phyloP scores from a whole-genome alignment of 164 flowering plant species.

The Vitis vinifera region DNA sequence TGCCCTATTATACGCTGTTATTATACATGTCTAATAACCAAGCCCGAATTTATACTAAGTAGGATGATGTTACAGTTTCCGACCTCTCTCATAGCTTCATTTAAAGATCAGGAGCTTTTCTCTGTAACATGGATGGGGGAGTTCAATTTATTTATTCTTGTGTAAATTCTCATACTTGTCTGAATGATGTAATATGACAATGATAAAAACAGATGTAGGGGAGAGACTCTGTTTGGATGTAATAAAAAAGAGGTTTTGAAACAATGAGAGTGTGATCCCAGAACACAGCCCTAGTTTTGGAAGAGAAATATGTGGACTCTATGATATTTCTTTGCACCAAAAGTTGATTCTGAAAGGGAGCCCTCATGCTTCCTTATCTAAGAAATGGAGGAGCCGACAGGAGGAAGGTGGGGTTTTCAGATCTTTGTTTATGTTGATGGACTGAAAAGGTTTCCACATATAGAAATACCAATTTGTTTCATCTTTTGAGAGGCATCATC shows the following conservation, averaged over 20 bases:
- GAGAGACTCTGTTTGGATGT: not conserved
- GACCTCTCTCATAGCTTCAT: constrained; percentile 13
- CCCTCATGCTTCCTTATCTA: constrained; percentile 2
- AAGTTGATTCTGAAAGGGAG: constrained; percentile 4
- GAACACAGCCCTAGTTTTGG: too few relatives aligned
- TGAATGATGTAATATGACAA: constrained; percentile 2
- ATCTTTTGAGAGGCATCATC: constrained; percentile 25
- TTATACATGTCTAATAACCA: not conserved
- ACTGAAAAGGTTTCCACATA: constrained; percentile 19
- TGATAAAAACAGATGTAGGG: constrained; percentile 1
- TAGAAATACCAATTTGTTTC: constrained; percentile 16
- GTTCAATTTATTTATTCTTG: constrained; percentile 25
- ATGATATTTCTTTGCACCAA: too few relatives aligned
- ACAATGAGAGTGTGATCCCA: too few relatives aligned
- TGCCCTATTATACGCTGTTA: not conserved
- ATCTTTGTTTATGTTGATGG: constrained; percentile 11
- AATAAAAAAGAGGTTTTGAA: not conserved
- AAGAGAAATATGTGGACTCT: too few relatives aligned
- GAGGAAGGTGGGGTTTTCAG: constrained; percentile 7
- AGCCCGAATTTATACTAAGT: constrained; percentile 5
- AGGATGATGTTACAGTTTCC: constrained; percentile 7
- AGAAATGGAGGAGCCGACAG: constrained; percentile 3
- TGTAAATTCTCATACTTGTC: constrained; percentile 22
- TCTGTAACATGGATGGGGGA: constrained; percentile 8
- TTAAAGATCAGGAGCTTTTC: constrained; percentile 4